Base-by-base conservation (phyloP, 352 stramenopile species). In the Salisapilia sapeloensis region DNA sequence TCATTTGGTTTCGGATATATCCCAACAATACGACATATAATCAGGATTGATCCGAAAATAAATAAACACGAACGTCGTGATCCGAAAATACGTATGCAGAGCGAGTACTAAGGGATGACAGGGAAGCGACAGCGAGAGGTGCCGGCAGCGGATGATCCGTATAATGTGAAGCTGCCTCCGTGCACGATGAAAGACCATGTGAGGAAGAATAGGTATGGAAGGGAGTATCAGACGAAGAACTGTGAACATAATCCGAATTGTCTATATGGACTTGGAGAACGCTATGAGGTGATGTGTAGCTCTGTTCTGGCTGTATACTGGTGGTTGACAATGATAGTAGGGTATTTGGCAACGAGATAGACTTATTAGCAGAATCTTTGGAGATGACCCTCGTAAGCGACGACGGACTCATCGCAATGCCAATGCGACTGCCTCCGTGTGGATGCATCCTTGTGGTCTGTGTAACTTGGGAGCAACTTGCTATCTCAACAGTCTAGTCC, bases 401-500 rank as follows among this genome's bases (percentile, higher is more conserved):
- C n/a, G n/a, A n/a, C n/a, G n/a, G n/a, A n/a, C n/a, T n/a, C n/a
- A n/a, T n/a, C n/a, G n/a, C n/a, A 34, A 36, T 36, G 6, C 24
- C 35, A 35, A 41, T n/a, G n/a, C n/a, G n/a, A n/a, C n/a, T n/a
- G n/a, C n/a, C n/a, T n/a, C n/a, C n/a, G n/a, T n/a, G 18, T 20
- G 16, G 4, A 27, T 15, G 7, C 21, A 40, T 30, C 78, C 78
- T 3, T 77, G 56, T 12, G 72, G 76, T 15, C 57, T 92, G 49
- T 62, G 72, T 16, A 92, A 92, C 48, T 46, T 92, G 1, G 76
- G 76, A 1, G 76, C 76, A n/a, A 92, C 76, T 16, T 92, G 76
- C 41, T 92, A 92, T 43, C 37, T 92, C 20, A 87, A 86, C 50
- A 89, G 72, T 33, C 83, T 92, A 69, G 53, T 92, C 17, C 76